Conservation (phyloP, 2,329 filamentous ascomycete genomes). For the Ophiostoma australiae region DNA sequence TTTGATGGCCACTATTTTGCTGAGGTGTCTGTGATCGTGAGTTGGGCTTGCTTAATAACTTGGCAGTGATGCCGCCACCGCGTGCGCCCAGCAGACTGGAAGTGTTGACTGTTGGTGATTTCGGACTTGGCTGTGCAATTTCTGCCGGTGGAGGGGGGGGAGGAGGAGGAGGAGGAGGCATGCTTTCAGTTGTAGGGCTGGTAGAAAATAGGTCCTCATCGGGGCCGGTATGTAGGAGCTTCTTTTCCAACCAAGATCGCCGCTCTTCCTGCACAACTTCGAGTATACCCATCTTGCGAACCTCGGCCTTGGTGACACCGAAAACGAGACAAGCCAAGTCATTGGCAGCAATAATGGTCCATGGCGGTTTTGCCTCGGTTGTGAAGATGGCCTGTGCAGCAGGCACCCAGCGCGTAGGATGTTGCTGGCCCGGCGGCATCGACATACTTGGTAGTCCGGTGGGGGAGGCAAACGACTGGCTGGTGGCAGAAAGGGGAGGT, state of each 20-base stretch:
- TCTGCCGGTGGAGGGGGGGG: conserved; percentile 37
- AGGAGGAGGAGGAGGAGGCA: conserved; percentile 35
- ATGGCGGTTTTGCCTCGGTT: conserved; percentile 83
- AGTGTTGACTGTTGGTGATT: conserved; percentile 36
- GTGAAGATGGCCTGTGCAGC: conserved; percentile 96
- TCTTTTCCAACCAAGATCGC: conserved; percentile 82
- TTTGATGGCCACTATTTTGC: conserved; percentile 35
- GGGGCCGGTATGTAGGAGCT: conserved; percentile 61
- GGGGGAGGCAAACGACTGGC: conserved; percentile 39
- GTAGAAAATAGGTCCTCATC: conserved; percentile 39
- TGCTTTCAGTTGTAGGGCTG: conserved; percentile 35
- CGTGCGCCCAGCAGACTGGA: conserved; percentile 62
- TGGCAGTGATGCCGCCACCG: conserved; percentile 75
- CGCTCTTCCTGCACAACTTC: conserved; percentile 91
- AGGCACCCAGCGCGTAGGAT: conserved; percentile 84
- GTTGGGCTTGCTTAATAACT: conserved; percentile 77
- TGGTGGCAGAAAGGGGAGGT: conserved; percentile 13
- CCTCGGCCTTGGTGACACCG: conserved; percentile 94
- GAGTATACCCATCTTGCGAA: conserved; percentile 88
- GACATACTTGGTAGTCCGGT: conserved; percentile 44
- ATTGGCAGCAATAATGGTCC: conserved; percentile 94
- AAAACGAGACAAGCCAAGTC: conserved; percentile 96
- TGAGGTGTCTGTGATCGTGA: conserved; percentile 44
- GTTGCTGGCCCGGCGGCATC: conserved; percentile 67
- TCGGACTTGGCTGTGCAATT: conserved; percentile 36